Evolutionary conservation across 1,284 basidiomycete genomes (phyloP).

Genomic region (Boletus smithii): DNA sequence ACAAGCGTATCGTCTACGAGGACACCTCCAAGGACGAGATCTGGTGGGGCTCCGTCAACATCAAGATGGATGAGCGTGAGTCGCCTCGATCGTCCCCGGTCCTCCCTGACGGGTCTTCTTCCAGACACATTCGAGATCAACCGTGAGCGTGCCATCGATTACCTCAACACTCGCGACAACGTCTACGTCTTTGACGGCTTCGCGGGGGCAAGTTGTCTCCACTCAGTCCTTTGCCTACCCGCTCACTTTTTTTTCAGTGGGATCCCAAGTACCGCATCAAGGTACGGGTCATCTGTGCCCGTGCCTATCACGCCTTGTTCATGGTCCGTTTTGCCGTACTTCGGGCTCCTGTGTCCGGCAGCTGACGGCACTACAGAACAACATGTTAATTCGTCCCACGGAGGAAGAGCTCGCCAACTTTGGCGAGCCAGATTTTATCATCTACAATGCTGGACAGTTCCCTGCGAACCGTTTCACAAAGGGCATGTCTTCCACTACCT

Average conservation of each 20-base stretch:
- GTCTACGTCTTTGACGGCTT: constrained; percentile 99
- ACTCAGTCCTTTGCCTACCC: constrained; percentile 1
- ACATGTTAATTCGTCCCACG: constrained; percentile 99
- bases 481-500: constrained; percentile 98
- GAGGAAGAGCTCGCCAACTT: constrained; percentile 92
- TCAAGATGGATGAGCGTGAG: constrained; percentile 96
- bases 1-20: constrained; percentile 99
- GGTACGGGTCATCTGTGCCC: constrained; percentile 97
- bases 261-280: constrained; percentile 99
- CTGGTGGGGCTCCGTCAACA: constrained; percentile 99
- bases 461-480: constrained; percentile 99
- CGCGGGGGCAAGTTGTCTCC: constrained; percentile 66
- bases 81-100: constrained; percentile 18
- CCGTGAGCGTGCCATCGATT: constrained; percentile 99
- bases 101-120: constrained; percentile 2
- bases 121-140: constrained; percentile 99
- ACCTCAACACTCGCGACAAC: constrained; percentile 97
- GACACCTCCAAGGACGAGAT: constrained; percentile 97
- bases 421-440: constrained; percentile 99
- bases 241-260: constrained; percentile 54
- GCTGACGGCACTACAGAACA: constrained; percentile 59
- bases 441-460: constrained; percentile 99
- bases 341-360: constrained; percentile 3
- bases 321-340: constrained; percentile 66
- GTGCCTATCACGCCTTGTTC: constrained; percentile 99